phyloP scores from a whole-genome alignment of 257 asterid genomes.

The Solanum pennellii region DNA sequence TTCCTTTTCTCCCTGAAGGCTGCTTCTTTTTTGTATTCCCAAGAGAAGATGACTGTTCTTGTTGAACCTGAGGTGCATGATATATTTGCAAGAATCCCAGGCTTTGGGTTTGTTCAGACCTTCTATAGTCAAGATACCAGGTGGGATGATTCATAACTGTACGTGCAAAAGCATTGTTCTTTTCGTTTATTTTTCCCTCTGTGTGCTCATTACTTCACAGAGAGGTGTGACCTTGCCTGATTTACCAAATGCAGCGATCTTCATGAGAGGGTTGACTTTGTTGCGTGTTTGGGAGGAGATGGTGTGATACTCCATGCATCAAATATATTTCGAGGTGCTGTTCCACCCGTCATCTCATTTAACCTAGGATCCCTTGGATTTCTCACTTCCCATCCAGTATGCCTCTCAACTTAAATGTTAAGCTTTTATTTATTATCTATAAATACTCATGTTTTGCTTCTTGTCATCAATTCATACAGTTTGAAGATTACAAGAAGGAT shows the following conservation, averaged over 20 bases:
- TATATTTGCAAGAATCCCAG: slow-evolving; percentile 91
- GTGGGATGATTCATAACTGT: slow-evolving; percentile 27
- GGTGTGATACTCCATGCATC: slow-evolving; percentile 99
- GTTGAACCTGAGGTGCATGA: slow-evolving; percentile 99
- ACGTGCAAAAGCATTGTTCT: background rate
- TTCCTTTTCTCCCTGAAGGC: slow-evolving; percentile 33
- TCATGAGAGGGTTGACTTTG: slow-evolving; percentile 95
- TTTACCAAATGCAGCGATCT: slow-evolving; percentile 60
- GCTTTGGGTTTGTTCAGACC: slow-evolving; percentile 97
- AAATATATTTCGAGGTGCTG: slow-evolving; percentile 24
- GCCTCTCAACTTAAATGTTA: background rate
- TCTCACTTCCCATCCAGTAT: slow-evolving; percentile 36
- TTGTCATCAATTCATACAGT: slow-evolving; percentile 31
- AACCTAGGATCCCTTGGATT: slow-evolving; percentile 98
- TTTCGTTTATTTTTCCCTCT: background rate
- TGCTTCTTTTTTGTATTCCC: slow-evolving; percentile 81
- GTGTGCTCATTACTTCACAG: background rate
- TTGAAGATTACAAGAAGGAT: slow-evolving; percentile 72
- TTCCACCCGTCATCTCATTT: slow-evolving; percentile 63
- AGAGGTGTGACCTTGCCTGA: slow-evolving; percentile 14
- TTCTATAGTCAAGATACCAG: slow-evolving; percentile 99
- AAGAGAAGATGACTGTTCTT: slow-evolving; percentile 90
- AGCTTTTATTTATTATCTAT: background rate
- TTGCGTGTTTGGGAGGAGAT: slow-evolving; percentile 98
- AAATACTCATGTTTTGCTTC: background rate